Percentiles rank a stretch among this genome's conserved stretches.
These are phyloP conservation scores for Meyerozyma guilliermondii DNA, from an alignment of 1,139 yeast species.

Conservation along the genomic window DNA sequence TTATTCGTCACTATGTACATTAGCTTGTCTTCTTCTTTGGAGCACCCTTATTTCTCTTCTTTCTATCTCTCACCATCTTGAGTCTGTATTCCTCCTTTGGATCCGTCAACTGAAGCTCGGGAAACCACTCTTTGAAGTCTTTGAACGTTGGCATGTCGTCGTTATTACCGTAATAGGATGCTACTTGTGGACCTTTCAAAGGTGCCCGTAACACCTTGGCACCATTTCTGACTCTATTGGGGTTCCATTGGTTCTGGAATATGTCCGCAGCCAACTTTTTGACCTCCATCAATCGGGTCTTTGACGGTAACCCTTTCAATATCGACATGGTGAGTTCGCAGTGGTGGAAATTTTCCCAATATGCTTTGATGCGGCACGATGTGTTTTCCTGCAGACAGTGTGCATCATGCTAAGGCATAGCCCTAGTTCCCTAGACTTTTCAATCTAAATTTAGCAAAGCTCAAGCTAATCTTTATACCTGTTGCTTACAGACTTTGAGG, in stretches of 20 bases:
- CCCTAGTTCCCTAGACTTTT: neutral
- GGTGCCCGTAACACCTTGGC: conserved; percentile 68
- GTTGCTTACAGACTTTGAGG: too few species aligned
- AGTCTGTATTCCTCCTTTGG: conserved; percentile 70
- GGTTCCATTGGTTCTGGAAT: conserved; percentile 56
- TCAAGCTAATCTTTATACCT: too few species aligned
- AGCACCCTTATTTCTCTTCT: conserved; percentile 90
- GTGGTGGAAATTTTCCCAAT: neutral
- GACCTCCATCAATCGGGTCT: conserved; percentile 48
- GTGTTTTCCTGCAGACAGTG: neutral
- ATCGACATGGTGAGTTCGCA: neutral
- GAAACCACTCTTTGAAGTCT: conserved; percentile 53
- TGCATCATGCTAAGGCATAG: neutral
- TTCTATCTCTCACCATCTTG: conserved; percentile 60
- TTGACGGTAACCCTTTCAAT: conserved; percentile 18
- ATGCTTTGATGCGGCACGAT: neutral
- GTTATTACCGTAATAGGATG: conserved; percentile 73
- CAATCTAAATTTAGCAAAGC: too few species aligned
- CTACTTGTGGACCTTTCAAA: conserved; percentile 69
- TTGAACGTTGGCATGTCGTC: conserved; percentile 56
- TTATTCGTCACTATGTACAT: conserved; percentile 1
- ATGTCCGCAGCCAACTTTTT: conserved; percentile 55
- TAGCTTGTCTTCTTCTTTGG: conserved; percentile 61
- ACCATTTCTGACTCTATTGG: conserved; percentile 67
- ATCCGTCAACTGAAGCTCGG: conserved; percentile 59